Conservation (phyloP, 164 flowering plant species). For the Pachysandra terminalis region DNA sequence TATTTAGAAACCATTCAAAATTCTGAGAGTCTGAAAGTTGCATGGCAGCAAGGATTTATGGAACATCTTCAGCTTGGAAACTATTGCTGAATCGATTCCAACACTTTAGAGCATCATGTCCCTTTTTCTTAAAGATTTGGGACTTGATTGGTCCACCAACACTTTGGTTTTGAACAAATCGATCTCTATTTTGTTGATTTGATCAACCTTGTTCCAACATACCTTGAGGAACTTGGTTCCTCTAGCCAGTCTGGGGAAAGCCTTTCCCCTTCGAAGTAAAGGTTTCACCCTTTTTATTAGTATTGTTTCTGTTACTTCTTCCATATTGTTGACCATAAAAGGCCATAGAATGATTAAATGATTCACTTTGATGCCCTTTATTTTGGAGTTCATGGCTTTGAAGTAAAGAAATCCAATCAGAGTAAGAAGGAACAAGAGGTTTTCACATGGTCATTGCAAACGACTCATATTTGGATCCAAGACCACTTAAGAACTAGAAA, state of each 20-base stretch:
- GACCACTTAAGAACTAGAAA: neutral
- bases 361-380: too few relatives aligned
- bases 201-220: too few relatives aligned
- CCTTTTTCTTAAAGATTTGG: neutral
- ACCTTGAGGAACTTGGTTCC: too few relatives aligned
- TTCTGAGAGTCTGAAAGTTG: neutral
- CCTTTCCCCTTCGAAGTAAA: too few relatives aligned
- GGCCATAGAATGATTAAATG: neutral
- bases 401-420: neutral
- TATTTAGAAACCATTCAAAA: neutral
- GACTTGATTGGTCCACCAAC: neutral
- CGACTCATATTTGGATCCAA: too few relatives aligned
- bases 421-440: neutral
- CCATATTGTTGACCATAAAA: neutral
- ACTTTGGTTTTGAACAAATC: too few relatives aligned
- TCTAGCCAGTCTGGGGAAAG: neutral
- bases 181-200: too few relatives aligned
- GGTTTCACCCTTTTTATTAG: too few relatives aligned
- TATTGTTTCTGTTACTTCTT: too few relatives aligned
- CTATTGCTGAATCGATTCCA: too few relatives aligned
- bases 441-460: neutral
- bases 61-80: neutral
- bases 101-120: too few relatives aligned
- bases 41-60: slow-evolving; percentile 2
- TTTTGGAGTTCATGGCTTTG: neutral